These are phyloP conservation scores for Phytopythium aichiense DNA, from an alignment of 352 stramenopile species.

Conservation along the genomic window DNA sequence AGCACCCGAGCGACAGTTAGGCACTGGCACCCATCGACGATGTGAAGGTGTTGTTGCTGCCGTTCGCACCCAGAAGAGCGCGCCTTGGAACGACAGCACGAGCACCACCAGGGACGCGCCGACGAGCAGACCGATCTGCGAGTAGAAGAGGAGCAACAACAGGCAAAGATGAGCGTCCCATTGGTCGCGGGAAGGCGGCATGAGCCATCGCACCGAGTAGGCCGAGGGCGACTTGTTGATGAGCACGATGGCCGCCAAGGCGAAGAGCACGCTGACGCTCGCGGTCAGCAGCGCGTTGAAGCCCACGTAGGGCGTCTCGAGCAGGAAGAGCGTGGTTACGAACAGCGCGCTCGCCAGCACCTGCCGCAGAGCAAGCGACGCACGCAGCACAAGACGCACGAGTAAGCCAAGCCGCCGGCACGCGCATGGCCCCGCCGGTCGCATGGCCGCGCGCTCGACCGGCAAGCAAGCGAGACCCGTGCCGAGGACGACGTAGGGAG, in stretches of 20 bases:
- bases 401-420: not conserved
- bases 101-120: slow-evolving; percentile 64
- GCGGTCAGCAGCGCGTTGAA: slow-evolving; percentile 66
- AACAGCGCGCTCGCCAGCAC: slow-evolving; percentile 55
- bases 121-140: slow-evolving; percentile 70
- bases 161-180: not conserved
- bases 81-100: slow-evolving; percentile 59
- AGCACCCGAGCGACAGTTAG: not conserved
- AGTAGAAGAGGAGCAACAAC: not conserved
- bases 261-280: slow-evolving; percentile 54
- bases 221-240: slow-evolving; percentile 79
- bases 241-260: slow-evolving; percentile 71
- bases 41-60: not conserved
- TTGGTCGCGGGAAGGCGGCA: not conserved
- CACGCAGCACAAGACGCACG: not conserved
- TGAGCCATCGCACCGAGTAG: slow-evolving; percentile 47
- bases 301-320: slow-evolving; percentile 64
- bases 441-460: not conserved
- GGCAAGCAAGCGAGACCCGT: not conserved
- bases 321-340: slow-evolving; percentile 62
- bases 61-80: slow-evolving; percentile 58
- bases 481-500: not conserved
- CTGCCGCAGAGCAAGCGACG: slow-evolving; percentile 14
- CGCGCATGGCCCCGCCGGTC: not conserved
- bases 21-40: not conserved